Conservation (phyloP, 352 stramenopile species). For the Globisporangium echinulatum region DNA sequence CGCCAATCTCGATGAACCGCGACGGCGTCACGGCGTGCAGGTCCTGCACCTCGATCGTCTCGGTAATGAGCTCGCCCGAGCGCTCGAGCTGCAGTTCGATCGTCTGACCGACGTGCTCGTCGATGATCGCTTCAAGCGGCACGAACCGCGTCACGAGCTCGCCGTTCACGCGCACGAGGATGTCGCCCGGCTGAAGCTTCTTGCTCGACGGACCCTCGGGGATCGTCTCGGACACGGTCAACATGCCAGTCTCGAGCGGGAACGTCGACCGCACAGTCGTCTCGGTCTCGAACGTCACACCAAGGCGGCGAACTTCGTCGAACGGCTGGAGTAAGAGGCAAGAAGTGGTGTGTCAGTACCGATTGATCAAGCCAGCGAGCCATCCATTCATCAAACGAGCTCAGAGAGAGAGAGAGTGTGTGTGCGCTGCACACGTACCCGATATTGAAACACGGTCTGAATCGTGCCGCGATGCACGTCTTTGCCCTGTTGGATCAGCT, state of each 20-base stretch:
- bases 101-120: constrained; percentile 62
- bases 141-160: constrained; percentile 84
- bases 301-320: constrained; percentile 84
- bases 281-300: constrained; percentile 73
- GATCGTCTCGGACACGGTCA: constrained; percentile 86
- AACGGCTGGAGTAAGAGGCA: constrained; percentile 46
- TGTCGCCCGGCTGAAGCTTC: constrained; percentile 85
- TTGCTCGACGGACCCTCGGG: constrained; percentile 66
- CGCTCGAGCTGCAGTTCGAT: constrained; percentile 81
- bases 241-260: constrained; percentile 85
- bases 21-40: constrained; percentile 82
- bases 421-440: constrained; percentile 18
- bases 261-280: constrained; percentile 66
- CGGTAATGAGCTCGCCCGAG: constrained; percentile 56
- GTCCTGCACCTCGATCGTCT: constrained; percentile 72
- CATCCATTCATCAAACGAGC: too few species aligned
- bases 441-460: constrained; percentile 88
- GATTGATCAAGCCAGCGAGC: neutral
- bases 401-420: neutral
- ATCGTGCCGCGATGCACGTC: constrained; percentile 82
- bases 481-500: constrained; percentile 64
- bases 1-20: constrained; percentile 82
- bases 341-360: neutral
- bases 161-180: constrained; percentile 82
- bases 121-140: constrained; percentile 74